Percentiles rank a stretch among this genome's conserved stretches.
Conservation (phyloP, 495 filamentous ascomycete genomes). For the Daldinia concentrica region DNA sequence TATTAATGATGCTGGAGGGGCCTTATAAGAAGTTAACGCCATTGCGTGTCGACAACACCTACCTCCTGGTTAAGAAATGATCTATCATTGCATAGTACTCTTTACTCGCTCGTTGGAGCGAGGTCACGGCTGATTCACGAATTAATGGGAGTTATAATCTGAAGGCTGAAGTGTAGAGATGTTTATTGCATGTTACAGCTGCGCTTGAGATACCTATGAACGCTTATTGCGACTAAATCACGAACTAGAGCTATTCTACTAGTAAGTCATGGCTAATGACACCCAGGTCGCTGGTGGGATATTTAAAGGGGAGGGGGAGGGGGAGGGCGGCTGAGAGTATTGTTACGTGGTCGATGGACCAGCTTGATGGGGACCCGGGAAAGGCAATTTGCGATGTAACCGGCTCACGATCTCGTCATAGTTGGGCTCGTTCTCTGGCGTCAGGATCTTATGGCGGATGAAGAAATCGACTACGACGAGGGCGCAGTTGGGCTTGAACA, state of each 20-base stretch:
- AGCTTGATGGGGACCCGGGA: constrained; percentile 71
- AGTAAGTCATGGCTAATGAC: background rate
- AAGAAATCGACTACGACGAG: constrained; percentile 90
- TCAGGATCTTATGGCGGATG: constrained; percentile 83
- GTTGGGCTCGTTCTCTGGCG: constrained; percentile 80
- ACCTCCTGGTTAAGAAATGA: constrained; percentile 92
- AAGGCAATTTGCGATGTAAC: constrained; percentile 82
- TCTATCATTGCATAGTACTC: background rate
- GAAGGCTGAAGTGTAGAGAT: constrained; percentile 1
- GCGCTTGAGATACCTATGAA: constrained; percentile 14
- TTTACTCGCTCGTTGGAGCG: constrained; percentile 7
- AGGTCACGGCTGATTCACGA: constrained; percentile 22
- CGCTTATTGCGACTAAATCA: constrained; percentile 8
- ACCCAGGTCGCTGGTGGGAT: background rate
- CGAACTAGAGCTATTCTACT: constrained; percentile 22
- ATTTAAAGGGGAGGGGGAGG: background rate
- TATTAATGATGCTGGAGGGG: constrained; percentile 88
- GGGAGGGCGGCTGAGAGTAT: background rate
- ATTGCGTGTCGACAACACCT: constrained; percentile 89
- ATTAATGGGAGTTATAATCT: constrained; percentile 16
- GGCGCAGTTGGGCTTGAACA: constrained; percentile 96
- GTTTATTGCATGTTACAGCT: constrained; percentile 25
- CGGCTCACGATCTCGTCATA: constrained; percentile 79
- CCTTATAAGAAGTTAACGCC: constrained; percentile 96
- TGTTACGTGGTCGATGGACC: constrained; percentile 24